A percentile compares a stretch with the other conserved stretches of the same genome.
phyloP scores from a whole-genome alignment of 2,329 filamentous ascomycete species.

The Rhinocladiella similis region DNA sequence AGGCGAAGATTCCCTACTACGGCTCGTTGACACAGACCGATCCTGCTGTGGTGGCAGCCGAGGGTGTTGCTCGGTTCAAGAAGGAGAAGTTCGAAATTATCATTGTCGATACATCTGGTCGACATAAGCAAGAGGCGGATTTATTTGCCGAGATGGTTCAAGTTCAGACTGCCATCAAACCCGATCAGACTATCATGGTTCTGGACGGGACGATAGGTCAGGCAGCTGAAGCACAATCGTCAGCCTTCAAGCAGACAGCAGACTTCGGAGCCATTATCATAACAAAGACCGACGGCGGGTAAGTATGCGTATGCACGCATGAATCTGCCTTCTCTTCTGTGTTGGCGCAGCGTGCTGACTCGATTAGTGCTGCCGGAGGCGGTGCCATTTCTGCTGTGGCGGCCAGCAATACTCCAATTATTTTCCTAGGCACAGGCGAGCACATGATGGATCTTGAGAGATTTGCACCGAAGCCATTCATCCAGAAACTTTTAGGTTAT shows the following conservation, averaged over 20 bases:
- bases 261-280: constrained; percentile 99
- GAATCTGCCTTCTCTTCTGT: background rate
- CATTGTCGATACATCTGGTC: constrained; percentile 94
- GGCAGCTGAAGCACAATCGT: constrained; percentile 88
- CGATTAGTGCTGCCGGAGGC: constrained; percentile 64
- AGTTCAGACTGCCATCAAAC: constrained; percentile 84
- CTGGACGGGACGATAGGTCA: constrained; percentile 96
- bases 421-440: constrained; percentile 96
- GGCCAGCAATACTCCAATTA: constrained; percentile 92
- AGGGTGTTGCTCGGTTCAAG: constrained; percentile 98
- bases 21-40: constrained; percentile 95
- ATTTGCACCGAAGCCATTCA: constrained; percentile 89
- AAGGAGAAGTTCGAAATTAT: constrained; percentile 98
- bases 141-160: constrained; percentile 98
- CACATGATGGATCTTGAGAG: constrained; percentile 93
- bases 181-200: constrained; percentile 98
- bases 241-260: constrained; percentile 95
- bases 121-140: constrained; percentile 91
- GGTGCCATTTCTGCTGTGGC: constrained; percentile 97
- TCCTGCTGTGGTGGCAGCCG: constrained; percentile 86
- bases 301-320: background rate
- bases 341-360: background rate
- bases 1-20: constrained; percentile 98
- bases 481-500: constrained; percentile 93
- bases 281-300: constrained; percentile 93